Base-by-base conservation (phyloP, 2,329 filamentous ascomycete genomes). In the Diaporthe velutina region DNA sequence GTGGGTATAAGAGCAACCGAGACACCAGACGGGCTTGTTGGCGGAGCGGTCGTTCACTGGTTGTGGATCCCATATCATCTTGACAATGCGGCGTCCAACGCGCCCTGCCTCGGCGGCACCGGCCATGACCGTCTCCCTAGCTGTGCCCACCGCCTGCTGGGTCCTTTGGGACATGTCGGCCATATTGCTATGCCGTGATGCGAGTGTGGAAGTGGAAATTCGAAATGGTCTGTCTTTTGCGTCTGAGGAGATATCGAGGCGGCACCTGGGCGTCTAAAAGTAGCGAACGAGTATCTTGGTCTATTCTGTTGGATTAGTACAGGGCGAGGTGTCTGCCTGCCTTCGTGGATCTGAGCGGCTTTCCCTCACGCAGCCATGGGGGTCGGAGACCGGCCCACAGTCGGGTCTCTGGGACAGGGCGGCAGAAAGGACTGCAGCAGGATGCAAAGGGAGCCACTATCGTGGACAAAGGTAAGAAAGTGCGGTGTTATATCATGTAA, bases 51-150 rank as follows among this genome's bases (percentile, higher is more conserved):
- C 92, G 84, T 98, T 98, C 77, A 90, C 91, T 8, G 95, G 96
- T 77, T 96, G 92, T 0, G 95, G 95, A 79, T 98, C 96, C 93
- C 95, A 98, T 81, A 98, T 93, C 85, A 94, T 95, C 84, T 96
- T 94, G 75, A 98, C 93, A 79, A 98, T 92, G 77, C 94, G 93
- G 84, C 95, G 94, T 81, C 93, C 92, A 76, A 89, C 89, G 78
- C 94, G 93, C 78, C 94, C 91, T 75, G 97, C 92, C 68, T 83
- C 82, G 48, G 80, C 80, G 25, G 80, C 79, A 25, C 80, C 79
- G 48, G 86, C 85, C 77, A 88, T 83, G 19, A 83, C 81, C 35
- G 79, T 79, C 73, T 85, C 82, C 81, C 84, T 82, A 35, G 78
- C 79, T 77, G 80, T 76, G 70, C 50, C 71, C 73, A 74, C 77